phyloP scores from a whole-genome alignment of 345 rosid species.

The Camelina laxa region DNA sequence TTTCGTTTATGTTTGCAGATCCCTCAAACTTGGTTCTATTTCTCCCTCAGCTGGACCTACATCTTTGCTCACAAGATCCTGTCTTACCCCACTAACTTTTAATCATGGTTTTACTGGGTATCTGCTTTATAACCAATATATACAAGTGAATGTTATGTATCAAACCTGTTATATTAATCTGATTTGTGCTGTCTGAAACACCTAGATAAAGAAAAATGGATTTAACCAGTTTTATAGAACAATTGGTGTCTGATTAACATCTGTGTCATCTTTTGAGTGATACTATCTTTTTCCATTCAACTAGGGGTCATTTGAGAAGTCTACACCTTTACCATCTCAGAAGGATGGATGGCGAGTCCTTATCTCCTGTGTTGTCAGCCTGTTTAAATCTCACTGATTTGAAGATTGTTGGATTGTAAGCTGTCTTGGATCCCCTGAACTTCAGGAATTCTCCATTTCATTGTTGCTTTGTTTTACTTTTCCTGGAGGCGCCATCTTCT shows the following conservation, averaged over 20 bases:
- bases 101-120: constrained; percentile 43
- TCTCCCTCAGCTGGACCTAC: constrained; percentile 52
- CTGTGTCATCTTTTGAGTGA: constrained; percentile 13
- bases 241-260: not conserved
- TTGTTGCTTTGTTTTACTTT: constrained; percentile 7
- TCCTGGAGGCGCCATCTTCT: constrained; percentile 8
- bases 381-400: constrained; percentile 78
- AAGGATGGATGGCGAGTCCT: constrained; percentile 59
- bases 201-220: not conserved
- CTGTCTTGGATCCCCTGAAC: constrained; percentile 29
- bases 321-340: constrained; percentile 79
- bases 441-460: constrained; percentile 24
- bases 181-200: constrained; percentile 11
- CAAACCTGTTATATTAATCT: constrained; percentile 6
- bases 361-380: constrained; percentile 65
- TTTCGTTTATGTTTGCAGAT: constrained; percentile 50
- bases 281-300: constrained; percentile 31
- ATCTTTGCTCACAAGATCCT: constrained; percentile 70
- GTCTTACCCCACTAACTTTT: constrained; percentile 65
- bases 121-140: constrained; percentile 2
- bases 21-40: constrained; percentile 78
- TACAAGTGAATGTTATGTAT: constrained; percentile 8
- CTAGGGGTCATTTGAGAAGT: constrained; percentile 72
- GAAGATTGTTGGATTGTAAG: constrained; percentile 91
- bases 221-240: constrained; percentile 10